Percentiles rank a stretch among this genome's conserved stretches.
Evolutionary conservation across 257 asterid species (phyloP).

Genomic region (Nemophila menziesii): DNA sequence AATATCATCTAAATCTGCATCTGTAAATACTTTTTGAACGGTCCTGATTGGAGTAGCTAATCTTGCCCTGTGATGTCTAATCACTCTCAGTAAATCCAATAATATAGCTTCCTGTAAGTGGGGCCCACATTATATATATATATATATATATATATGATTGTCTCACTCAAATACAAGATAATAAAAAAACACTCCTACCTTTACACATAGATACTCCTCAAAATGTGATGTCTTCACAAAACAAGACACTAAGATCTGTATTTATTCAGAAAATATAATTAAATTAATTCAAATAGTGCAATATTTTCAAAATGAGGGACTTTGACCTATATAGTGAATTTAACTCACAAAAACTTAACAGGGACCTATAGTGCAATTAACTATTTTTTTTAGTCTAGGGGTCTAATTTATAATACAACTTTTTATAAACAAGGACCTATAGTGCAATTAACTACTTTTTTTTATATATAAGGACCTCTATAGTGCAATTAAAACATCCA

Average conservation of each 20-base stretch:
- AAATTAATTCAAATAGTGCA: too few relatives aligned
- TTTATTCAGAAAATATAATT: constrained; percentile 1
- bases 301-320: too few relatives aligned
- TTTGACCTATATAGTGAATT: too few relatives aligned
- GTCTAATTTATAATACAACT: too few relatives aligned
- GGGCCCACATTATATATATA: constrained; percentile 3
- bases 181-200: constrained; percentile 45
- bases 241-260: constrained; percentile 87
- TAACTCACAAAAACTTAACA: too few relatives aligned
- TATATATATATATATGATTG: neutral
- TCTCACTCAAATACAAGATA: constrained; percentile 1
- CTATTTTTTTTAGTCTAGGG: too few relatives aligned
- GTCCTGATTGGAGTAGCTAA: constrained; percentile 99
- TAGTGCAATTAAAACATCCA: too few relatives aligned
- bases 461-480: too few relatives aligned
- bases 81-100: constrained; percentile 88
- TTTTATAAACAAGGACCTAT: too few relatives aligned
- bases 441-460: too few relatives aligned
- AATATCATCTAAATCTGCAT: constrained; percentile 67
- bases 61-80: constrained; percentile 89
- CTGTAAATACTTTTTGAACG: constrained; percentile 66
- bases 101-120: constrained; percentile 66
- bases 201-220: constrained; percentile 92
- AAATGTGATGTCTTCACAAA: constrained; percentile 96
- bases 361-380: too few relatives aligned